These are phyloP conservation scores for Eutrema salsugineum DNA, from an alignment of 441 rosid species.

Conservation along the genomic window DNA sequence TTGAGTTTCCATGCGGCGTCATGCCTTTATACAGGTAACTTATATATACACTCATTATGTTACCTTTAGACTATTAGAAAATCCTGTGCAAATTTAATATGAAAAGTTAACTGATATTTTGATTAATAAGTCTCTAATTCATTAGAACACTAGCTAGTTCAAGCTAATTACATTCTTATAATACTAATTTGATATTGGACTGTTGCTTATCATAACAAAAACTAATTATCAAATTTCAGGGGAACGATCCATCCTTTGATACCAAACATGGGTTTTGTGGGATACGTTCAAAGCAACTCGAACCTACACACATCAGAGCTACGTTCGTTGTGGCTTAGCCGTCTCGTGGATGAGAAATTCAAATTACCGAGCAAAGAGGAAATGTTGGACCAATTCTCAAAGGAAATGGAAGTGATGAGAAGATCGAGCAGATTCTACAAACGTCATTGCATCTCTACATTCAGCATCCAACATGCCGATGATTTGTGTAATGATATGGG, in stretches of 20 bases:
- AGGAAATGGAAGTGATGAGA: constrained; percentile 63
- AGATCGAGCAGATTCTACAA: constrained; percentile 67
- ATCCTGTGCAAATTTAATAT: no score
- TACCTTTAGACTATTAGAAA: no score
- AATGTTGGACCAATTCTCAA: constrained; percentile 47
- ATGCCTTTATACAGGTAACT: constrained; percentile 91
- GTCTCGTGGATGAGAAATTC: constrained; percentile 51
- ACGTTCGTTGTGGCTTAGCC: constrained; percentile 67
- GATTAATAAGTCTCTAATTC: no score
- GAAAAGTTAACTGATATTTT: no score
- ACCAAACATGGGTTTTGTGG: constrained; percentile 89
- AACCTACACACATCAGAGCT: constrained; percentile 82
- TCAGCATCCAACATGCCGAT: constrained; percentile 81
- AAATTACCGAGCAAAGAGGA: constrained; percentile 62
- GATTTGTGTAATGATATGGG: constrained; percentile 89
- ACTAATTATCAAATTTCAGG: constrained; percentile 34
- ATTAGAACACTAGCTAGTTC: no score
- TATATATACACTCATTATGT: no score
- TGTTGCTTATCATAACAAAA: not conserved
- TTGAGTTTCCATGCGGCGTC: constrained; percentile 56
- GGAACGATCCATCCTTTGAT: constrained; percentile 86
- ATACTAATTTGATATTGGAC: no score
- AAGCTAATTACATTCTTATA: no score
- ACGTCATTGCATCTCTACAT: constrained; percentile 83
- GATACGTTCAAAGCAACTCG: constrained; percentile 73